A percentile compares a stretch with the other conserved stretches of the same genome.
Evolutionary conservation across 192 early-diverging fungal species (phyloP).

Genomic region (Dissophora globulifera): DNA sequence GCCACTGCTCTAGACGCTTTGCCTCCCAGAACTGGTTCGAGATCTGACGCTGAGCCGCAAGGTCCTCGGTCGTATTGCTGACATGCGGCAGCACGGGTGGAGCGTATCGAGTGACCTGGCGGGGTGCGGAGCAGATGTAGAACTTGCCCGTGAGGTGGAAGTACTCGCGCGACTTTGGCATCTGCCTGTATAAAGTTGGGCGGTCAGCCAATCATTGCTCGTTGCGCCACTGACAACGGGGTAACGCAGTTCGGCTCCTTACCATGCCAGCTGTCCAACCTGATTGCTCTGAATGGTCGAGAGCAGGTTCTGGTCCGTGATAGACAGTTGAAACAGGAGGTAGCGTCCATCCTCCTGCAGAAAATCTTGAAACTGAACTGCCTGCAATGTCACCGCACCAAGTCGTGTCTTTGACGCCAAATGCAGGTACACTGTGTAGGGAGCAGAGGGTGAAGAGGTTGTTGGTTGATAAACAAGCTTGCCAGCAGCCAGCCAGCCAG

Average conservation of each 20-base stretch:
- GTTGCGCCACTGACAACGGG: no score
- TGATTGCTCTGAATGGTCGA: constrained; percentile 74
- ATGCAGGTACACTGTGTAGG: constrained; percentile 34
- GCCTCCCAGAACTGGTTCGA: constrained; percentile 75
- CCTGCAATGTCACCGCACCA: constrained; percentile 64
- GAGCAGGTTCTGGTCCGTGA: constrained; percentile 77
- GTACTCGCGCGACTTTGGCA: constrained; percentile 76
- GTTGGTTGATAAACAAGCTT: neutral
- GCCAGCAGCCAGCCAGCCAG: no score
- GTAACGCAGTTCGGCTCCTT: no score
- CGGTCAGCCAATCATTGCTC: neutral
- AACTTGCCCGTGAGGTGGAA: constrained; percentile 75
- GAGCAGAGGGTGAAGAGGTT: neutral
- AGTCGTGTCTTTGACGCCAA: constrained; percentile 54
- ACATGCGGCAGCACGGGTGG: constrained; percentile 61
- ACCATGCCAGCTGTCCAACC: constrained; percentile 74
- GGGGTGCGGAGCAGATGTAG: constrained; percentile 76
- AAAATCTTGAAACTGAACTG: constrained; percentile 74
- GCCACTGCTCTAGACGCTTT: constrained; percentile 68
- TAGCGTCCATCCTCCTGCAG: constrained; percentile 69
- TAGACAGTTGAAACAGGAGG: constrained; percentile 71
- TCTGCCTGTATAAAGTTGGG: constrained; percentile 59
- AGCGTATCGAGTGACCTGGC: constrained; percentile 71
- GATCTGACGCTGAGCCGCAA: constrained; percentile 25
- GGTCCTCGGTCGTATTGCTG: constrained; percentile 14